phyloP scores from a whole-genome alignment of 192 early-diverging fungal species.

The Gonapodya sp. region DNA sequence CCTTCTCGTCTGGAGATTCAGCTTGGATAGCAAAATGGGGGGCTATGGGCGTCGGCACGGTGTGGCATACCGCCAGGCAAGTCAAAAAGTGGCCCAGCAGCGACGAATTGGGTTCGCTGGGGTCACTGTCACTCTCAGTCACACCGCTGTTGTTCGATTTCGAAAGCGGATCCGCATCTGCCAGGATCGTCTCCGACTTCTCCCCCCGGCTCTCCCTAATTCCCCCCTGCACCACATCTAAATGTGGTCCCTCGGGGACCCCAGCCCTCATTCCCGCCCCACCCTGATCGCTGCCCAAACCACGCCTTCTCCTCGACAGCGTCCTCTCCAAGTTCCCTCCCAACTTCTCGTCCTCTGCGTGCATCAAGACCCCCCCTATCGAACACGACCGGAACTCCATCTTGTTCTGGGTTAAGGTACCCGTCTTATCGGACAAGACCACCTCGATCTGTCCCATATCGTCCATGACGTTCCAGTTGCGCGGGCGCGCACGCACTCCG shows the following conservation, averaged over 20 bases:
- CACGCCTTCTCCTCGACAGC: not conserved
- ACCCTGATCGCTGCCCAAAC: not conserved
- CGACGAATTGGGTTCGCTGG: no score
- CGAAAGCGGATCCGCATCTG: not conserved
- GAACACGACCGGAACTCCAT: constrained; percentile 94
- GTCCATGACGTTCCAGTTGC: constrained; percentile 70
- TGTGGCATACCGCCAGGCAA: constrained; percentile 14
- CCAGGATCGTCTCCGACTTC: not conserved
- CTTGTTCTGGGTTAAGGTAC: constrained; percentile 90
- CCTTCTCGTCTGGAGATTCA: constrained; percentile 14
- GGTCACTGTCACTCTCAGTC: no score
- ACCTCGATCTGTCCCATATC: not conserved
- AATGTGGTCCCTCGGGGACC: not conserved
- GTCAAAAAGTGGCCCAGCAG: not conserved
- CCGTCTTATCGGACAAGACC: constrained; percentile 40
- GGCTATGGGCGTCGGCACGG: not conserved
- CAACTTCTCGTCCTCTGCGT: not conserved
- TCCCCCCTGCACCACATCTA: not conserved
- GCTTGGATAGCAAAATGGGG: constrained; percentile 6
- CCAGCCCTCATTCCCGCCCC: not conserved
- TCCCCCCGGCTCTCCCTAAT: not conserved
- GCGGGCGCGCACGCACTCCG: constrained; percentile 25
- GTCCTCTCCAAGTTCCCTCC: not conserved
- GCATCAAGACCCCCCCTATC: constrained; percentile 58
- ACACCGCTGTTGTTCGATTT: no score